Percentiles rank a stretch among this genome's conserved stretches.
phyloP scores from a whole-genome alignment of 176 grass and related monocot species.

The Tillandsia fasciculata region DNA sequence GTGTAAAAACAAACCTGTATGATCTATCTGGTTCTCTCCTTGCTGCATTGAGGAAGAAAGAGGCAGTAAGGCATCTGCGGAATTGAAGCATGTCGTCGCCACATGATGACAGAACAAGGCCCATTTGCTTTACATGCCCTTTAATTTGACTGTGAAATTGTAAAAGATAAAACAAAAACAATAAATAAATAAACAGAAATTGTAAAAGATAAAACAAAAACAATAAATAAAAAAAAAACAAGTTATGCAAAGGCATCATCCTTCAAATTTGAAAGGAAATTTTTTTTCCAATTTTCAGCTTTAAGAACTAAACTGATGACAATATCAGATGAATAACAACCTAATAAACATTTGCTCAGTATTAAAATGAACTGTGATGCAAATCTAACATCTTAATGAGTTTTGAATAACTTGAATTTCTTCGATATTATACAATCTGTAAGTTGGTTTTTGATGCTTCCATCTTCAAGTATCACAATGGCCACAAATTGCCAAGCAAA shows the following conservation, averaged over 20 bases:
- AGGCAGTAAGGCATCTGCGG: conserved; percentile 63
- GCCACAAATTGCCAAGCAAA: no score
- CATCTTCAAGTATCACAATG: no score
- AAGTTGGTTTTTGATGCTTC: no score
- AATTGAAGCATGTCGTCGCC: conserved; percentile 73
- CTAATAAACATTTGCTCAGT: not conserved
- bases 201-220: no score
- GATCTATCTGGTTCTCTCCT: conserved; percentile 71
- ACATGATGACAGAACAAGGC: conserved; percentile 51
- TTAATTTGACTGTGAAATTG: conserved; percentile 61
- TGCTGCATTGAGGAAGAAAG: conserved; percentile 85
- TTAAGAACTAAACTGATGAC: no score
- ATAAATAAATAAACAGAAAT: no score
- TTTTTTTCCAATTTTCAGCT: conserved; percentile 5
- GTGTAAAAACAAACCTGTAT: conserved; percentile 44
- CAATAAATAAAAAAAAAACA: no score
- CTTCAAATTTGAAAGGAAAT: not conserved
- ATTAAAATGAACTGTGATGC: not conserved
- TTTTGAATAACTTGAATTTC: no score
- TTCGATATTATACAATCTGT: no score
- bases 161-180: not conserved
- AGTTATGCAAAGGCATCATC: no score
- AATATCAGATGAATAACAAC: no score
- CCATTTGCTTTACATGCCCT: conserved; percentile 78
- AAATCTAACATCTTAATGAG: not conserved